Evolutionary conservation across 208 protist species (phyloP), one percentile per base, ranked within the genome.

Genomic region (Trypanosoma rangeli): DNA sequence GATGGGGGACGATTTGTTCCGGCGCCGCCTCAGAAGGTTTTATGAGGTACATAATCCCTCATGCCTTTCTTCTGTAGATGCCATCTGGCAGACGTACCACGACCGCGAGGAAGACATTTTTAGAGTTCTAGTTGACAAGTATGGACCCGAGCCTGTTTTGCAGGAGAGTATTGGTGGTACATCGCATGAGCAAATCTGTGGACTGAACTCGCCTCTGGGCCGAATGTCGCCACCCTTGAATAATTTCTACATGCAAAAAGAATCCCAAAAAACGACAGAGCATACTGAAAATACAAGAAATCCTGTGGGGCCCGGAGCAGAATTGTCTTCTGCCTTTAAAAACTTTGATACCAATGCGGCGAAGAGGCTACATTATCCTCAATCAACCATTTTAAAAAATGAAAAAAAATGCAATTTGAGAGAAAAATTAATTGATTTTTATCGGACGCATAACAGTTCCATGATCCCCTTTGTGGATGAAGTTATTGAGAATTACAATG

Each of bases 1-100:
- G 35, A 82, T 79, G 65, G 79, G 86, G 18, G 85, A 81, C 16
- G 74, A 79, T 37, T 57, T 82, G 35, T 52, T 83, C 18, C 48
- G 28, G 29, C 26, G 44, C 13, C 59, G 70, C 10, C 37, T 74
- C 7, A 31, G 12, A 33, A 62, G 72, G n/a, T 70, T 70, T 65
- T 76, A 76, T 59, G 58, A 42, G 18, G 37, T 70, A 24, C 64
- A 76, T 44, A 76, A 71, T 49, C 72, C 72, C 48, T 63, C 64
- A 46, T 68, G 57, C 29, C 18, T 76, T 57, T 64, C 72, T 28
- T 70, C 56, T 16, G 66, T 80, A 10, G 75, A 76, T 46, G 28
- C 68, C 20, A 66, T 80, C 39, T 56, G 63, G 1, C 26, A 16
- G 24, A 70, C 68, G 9, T 80, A 80, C 54, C 50, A 18, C 42